Evolutionary conservation across 768 basidiomycete genomes (phyloP).

Genomic region (Auriscalpium orientale): DNA sequence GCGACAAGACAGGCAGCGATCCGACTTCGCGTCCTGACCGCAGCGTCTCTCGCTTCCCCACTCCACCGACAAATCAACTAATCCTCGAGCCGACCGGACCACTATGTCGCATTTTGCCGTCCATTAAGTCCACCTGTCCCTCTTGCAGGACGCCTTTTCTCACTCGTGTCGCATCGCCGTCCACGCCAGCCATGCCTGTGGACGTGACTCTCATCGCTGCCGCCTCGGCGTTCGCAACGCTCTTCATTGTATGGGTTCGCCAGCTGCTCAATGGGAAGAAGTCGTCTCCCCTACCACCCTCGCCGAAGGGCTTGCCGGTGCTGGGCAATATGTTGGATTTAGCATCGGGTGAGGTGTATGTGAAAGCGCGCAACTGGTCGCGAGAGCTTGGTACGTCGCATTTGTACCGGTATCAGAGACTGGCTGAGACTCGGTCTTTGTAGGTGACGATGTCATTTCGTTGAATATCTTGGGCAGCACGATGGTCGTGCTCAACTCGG

Average conservation of each 20-base stretch:
- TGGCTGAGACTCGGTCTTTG: neutral
- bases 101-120: too few relatives aligned
- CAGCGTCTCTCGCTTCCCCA: too few relatives aligned
- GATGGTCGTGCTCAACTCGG: slow-evolving; percentile 16
- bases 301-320: slow-evolving; percentile 15
- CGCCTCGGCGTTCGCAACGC: neutral
- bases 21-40: too few relatives aligned
- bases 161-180: too few relatives aligned
- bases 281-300: slow-evolving; percentile 15
- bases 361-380: slow-evolving; percentile 17
- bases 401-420: neutral
- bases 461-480: slow-evolving; percentile 12
- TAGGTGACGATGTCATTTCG: slow-evolving; percentile 12
- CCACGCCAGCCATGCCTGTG: neutral
- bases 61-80: too few relatives aligned
- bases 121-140: too few relatives aligned
- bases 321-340: slow-evolving; percentile 20
- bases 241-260: slow-evolving; percentile 6
- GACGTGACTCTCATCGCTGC: slow-evolving; percentile 1
- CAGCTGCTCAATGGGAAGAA: slow-evolving; percentile 1
- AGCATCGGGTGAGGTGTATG: slow-evolving; percentile 11
- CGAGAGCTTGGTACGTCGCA: slow-evolving; percentile 14
- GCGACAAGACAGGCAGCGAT: too few relatives aligned
- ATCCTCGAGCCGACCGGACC: too few relatives aligned
- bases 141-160: too few relatives aligned